Percentiles rank a stretch among this genome's conserved stretches.
phyloP scores from a whole-genome alignment of 78 protist genomes.

The Paratrimastix pyriformis region DNA sequence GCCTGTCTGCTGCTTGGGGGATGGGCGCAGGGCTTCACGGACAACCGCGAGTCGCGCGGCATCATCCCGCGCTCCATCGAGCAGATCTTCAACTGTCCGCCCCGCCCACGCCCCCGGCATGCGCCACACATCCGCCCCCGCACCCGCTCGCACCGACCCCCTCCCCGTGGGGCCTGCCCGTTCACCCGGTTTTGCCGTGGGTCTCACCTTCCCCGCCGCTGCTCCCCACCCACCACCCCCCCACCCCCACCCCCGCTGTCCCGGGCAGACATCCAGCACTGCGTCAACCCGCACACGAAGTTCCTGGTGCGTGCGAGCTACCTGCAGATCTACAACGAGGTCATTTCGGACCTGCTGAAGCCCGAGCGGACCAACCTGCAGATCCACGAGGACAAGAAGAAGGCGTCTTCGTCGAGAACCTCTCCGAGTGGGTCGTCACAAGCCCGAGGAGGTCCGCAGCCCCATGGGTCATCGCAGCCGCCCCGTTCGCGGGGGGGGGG shows the following conservation, averaged over 20 bases:
- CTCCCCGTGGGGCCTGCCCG: too few species aligned
- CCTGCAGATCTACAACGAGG: slow-evolving; percentile 43
- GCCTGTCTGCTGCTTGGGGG: neutral
- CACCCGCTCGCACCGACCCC: too few species aligned
- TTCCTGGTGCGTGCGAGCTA: slow-evolving; percentile 13
- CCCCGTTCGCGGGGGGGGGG: too few species aligned
- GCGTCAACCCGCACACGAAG: slow-evolving; percentile 20
- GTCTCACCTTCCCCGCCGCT: too few species aligned
- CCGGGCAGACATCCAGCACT: slow-evolving; percentile 48
- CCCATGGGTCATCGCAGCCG: neutral
- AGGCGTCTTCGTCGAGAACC: slow-evolving; percentile 49
- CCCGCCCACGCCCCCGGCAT: too few species aligned
- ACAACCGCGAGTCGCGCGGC: too few species aligned
- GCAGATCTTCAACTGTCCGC: slow-evolving; percentile 41
- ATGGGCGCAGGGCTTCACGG: neutral
- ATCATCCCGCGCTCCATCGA: slow-evolving; percentile 68
- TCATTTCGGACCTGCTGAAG: slow-evolving; percentile 56
- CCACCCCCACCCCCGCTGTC: too few species aligned
- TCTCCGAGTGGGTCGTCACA: slow-evolving; percentile 63
- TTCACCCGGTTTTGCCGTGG: too few species aligned
- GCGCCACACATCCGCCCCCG: too few species aligned
- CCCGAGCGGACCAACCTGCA: slow-evolving; percentile 31
- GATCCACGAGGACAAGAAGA: slow-evolving; percentile 39
- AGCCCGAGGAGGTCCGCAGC: neutral
- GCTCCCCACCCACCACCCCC: too few species aligned